Percentiles rank a stretch among this genome's conserved stretches.
Conservation (phyloP, 805 yeast genomes). For the Saccharomycopsis guyanensis region DNA sequence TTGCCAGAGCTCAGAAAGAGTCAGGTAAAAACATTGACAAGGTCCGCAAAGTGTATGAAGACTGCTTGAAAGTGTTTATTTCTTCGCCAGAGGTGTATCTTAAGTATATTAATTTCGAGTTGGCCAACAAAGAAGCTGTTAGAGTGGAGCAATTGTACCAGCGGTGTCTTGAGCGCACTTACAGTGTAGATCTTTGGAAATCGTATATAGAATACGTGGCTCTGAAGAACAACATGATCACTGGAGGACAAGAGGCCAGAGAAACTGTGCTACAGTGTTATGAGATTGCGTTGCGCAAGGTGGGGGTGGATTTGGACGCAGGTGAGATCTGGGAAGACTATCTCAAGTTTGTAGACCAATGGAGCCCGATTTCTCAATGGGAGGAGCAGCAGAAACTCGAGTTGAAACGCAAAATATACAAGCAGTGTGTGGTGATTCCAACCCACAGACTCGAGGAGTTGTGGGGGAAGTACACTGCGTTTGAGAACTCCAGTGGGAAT, state of each 20-base stretch:
- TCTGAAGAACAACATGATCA: constrained; percentile 53
- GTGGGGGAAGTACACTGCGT: constrained; percentile 75
- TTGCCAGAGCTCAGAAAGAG: constrained; percentile 45
- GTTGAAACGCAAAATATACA: constrained; percentile 63
- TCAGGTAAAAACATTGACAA: constrained; percentile 38
- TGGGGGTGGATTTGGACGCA: constrained; percentile 71
- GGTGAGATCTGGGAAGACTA: constrained; percentile 77
- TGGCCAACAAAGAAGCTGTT: constrained; percentile 56
- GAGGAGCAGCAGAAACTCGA: constrained; percentile 80
- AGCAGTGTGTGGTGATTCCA: constrained; percentile 69
- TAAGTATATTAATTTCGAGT: constrained; percentile 56
- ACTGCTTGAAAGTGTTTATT: constrained; percentile 58
- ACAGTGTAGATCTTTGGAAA: constrained; percentile 65
- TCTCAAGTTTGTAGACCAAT: constrained; percentile 63
- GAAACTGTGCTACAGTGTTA: constrained; percentile 70
- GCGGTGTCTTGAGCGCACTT: constrained; percentile 52
- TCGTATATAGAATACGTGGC: constrained; percentile 73
- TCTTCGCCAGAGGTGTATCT: constrained; percentile 70
- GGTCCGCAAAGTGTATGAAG: constrained; percentile 49
- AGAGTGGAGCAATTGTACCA: constrained; percentile 60
- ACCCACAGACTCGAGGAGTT: constrained; percentile 62
- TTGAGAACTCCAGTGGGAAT: constrained; percentile 72
- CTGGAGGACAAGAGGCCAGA: constrained; percentile 78
- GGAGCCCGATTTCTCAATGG: constrained; percentile 76
- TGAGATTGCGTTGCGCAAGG: constrained; percentile 69